Percentiles rank a stretch among this genome's conserved stretches.
Conservation (phyloP, 202 grass and related monocot genomes). For the Hordeum pubiflorum region DNA sequence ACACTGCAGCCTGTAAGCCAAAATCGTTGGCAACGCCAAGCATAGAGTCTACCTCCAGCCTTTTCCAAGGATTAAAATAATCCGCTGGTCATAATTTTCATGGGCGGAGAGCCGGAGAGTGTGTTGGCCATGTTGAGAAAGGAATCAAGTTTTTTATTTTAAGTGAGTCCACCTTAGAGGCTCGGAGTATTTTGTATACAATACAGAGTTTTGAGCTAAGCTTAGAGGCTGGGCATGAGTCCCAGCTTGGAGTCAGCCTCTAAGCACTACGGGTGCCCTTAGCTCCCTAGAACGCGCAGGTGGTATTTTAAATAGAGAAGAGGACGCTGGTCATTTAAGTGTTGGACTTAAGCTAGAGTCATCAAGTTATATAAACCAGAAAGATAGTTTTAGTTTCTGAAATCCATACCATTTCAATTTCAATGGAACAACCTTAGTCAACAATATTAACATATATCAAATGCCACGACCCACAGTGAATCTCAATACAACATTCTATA, state of each 20-base stretch:
- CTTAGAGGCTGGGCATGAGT: neutral
- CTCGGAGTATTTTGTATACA: neutral
- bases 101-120: neutral
- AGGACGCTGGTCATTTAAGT: neutral
- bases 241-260: neutral
- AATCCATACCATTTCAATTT: neutral
- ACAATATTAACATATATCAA: neutral
- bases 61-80: neutral
- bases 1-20: neutral
- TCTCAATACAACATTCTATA: neutral
- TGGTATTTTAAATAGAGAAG: neutral
- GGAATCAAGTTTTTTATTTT: neutral
- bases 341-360: neutral
- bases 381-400: neutral
- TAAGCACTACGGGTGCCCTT: neutral
- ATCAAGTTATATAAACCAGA: constrained; percentile 19
- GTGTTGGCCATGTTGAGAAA: neutral
- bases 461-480: neutral
- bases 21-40: neutral
- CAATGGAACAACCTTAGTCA: neutral
- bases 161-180: neutral
- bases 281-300: neutral
- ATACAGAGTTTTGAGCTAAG: neutral
- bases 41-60: neutral
- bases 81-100: neutral